phyloP scores from a whole-genome alignment of 768 basidiomycete genomes.

The Tricholoma sp. region DNA sequence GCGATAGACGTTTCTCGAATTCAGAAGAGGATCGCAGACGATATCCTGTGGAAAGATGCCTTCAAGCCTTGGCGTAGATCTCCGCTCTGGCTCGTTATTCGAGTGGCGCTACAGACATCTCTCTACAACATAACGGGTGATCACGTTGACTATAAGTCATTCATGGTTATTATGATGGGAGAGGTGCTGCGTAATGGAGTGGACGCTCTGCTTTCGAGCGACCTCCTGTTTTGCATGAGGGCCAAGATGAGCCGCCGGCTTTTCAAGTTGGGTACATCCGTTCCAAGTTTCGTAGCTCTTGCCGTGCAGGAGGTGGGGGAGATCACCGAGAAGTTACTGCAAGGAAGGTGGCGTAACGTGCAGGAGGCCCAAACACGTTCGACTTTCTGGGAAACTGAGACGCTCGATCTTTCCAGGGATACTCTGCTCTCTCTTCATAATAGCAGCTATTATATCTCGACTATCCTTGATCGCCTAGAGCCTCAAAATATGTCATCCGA shows the following conservation, averaged over 20 bases:
- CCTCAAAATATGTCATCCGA: neutral
- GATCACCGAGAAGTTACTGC: conserved; percentile 13
- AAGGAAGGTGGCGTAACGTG: conserved; percentile 28
- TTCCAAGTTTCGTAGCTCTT: conserved; percentile 14
- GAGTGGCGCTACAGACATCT: conserved; percentile 39
- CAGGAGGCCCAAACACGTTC: conserved; percentile 19
- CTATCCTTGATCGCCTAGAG: neutral
- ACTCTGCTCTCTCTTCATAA: conserved; percentile 26
- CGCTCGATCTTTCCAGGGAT: conserved; percentile 24
- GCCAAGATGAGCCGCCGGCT: conserved; percentile 33
- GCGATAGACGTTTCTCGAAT: conserved; percentile 23
- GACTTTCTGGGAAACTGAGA: conserved; percentile 17
- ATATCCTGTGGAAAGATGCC: conserved; percentile 37
- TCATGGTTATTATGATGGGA: conserved; percentile 38
- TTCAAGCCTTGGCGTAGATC: conserved; percentile 45
- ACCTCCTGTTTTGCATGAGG: conserved; percentile 31
- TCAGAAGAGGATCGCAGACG: conserved; percentile 41
- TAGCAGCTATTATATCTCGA: conserved; percentile 22
- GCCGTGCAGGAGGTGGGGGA: conserved; percentile 13
- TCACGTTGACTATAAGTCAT: conserved; percentile 36
- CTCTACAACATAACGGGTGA: conserved; percentile 11
- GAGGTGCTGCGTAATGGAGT: conserved; percentile 20
- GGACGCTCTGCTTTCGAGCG: conserved; percentile 19
- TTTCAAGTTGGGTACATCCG: conserved; percentile 29
- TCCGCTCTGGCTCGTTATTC: conserved; percentile 44